Conservation (phyloP, 371 early-diverging fungal species). For the Rhizopus delemar region DNA sequence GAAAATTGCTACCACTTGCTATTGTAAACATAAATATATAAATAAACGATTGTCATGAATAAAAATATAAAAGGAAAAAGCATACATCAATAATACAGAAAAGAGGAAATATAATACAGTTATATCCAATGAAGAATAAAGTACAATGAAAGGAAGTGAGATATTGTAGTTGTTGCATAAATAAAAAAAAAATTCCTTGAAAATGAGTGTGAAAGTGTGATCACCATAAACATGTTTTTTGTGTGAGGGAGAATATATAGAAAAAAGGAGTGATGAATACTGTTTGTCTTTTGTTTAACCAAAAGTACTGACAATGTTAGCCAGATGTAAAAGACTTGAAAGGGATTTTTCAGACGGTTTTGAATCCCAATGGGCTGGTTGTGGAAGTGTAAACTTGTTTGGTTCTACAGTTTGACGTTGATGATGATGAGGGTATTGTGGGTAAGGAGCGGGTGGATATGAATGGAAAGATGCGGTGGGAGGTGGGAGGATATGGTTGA, state of each 20-base stretch:
- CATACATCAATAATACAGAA: not conserved
- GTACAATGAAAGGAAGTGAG: not conserved
- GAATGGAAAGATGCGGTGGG: not conserved
- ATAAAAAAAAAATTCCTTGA: too few relatives aligned
- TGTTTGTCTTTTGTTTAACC: constrained; percentile 23
- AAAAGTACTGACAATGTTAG: constrained; percentile 43
- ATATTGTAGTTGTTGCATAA: constrained; percentile 6
- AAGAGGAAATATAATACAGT: not conserved
- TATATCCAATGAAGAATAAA: not conserved
- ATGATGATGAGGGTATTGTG: constrained; percentile 4
- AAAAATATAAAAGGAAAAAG: not conserved
- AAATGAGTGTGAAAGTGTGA: too few relatives aligned
- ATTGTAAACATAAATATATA: not conserved
- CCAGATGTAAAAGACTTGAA: constrained; percentile 34
- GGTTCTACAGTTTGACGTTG: constrained; percentile 3
- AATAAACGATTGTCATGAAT: not conserved
- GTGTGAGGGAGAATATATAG: not conserved
- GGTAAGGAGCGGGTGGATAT: constrained; percentile 5
- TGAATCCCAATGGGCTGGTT: not conserved
- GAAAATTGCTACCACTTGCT: too few relatives aligned
- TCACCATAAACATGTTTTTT: not conserved
- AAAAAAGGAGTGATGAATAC: not conserved
- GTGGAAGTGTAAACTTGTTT: not conserved
- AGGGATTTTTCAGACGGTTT: constrained; percentile 15
- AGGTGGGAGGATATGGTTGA: constrained; percentile 7